Conservation (phyloP, 2,329 filamentous ascomycete genomes). For the Immersiporthe knoxdaviesiana region DNA sequence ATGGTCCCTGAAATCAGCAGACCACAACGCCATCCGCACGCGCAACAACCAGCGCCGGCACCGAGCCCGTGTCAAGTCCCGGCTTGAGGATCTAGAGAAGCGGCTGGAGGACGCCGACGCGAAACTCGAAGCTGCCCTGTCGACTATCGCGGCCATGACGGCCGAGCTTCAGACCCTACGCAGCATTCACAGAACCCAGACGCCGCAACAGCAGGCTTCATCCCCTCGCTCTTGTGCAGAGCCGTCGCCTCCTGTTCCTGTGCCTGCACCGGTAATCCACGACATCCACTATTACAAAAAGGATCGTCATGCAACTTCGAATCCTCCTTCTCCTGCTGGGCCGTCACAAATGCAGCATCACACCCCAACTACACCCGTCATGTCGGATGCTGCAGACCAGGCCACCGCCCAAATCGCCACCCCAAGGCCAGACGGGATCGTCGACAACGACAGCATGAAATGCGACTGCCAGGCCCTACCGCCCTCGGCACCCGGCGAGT, state of each 20-base stretch:
- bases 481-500: conserved; percentile 30
- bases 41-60: conserved; percentile 58
- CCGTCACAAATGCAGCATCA: neutral
- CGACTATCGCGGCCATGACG: conserved; percentile 19
- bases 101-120: conserved; percentile 33
- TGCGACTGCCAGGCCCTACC: conserved; percentile 19
- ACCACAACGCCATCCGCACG: conserved; percentile 43
- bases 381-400: neutral
- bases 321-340: accelerated
- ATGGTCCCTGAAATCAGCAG: conserved; percentile 37
- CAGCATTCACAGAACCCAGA: neutral
- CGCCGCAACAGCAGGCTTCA: no score
- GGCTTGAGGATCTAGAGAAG: conserved; percentile 44
- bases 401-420: neutral
- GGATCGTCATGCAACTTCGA: neutral
- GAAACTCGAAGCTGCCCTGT: conserved; percentile 33
- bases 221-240: neutral
- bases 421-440: neutral
- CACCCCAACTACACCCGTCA: neutral
- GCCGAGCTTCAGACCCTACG: conserved; percentile 23
- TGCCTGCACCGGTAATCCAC: neutral
- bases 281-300: neutral
- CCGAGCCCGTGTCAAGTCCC: conserved; percentile 47
- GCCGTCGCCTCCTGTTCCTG: neutral
- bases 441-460: neutral